Base-by-base conservation (phyloP, 2,329 filamentous ascomycete genomes). In the Cladophialophora yegresii region DNA sequence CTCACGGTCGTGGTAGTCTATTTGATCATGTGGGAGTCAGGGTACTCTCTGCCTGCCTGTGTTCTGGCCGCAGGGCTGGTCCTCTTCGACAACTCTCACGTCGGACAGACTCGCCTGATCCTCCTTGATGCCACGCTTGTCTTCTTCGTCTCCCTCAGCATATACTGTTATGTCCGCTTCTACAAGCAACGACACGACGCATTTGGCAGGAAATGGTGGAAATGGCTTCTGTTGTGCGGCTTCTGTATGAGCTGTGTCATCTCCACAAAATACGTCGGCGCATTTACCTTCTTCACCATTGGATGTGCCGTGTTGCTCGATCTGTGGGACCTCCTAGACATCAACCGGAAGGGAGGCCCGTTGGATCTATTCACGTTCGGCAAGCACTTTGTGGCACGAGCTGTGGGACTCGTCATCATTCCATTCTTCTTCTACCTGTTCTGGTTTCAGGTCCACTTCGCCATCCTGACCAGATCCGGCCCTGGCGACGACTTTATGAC, bases 371-470 rank as follows among this genome's bases (percentile, higher is more conserved):
- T 85, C 55, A 84, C 90, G 49, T 98, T 97, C 75, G 86, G 83
- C 70, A 93, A 96, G 81, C 95, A 99, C 79, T 96, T 99, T 75
- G 85, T 82, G 45, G 95, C 95, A 67, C 90, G 95, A 58, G 86
- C 88, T n/a, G 82, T 96, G 69, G 93, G 90, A 13, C 83, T 99
- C 62, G 91, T 98, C 72, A 76, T 96, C 70, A 86, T 98, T 71
- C 95, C 95, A 13, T 97, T 99, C 83, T 83, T 98, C 74, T 96
- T 99, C 79, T 99, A 99, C 79, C 86, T 99, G 54, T 98, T 99
- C 84, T 99, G 95, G 95, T 99, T 99, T 88, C 95, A 99, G 83
- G 93, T 99, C 32, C 95, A 99, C 80, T 99, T 99, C 77, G 84
- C 91, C 51, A 91, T 99, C 72, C 84, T 99, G 67, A 89, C 81